These are phyloP conservation scores for Leccinum pseudoinsigne DNA, from an alignment of 1,284 basidiomycete genomes.

Conservation along the genomic window DNA sequence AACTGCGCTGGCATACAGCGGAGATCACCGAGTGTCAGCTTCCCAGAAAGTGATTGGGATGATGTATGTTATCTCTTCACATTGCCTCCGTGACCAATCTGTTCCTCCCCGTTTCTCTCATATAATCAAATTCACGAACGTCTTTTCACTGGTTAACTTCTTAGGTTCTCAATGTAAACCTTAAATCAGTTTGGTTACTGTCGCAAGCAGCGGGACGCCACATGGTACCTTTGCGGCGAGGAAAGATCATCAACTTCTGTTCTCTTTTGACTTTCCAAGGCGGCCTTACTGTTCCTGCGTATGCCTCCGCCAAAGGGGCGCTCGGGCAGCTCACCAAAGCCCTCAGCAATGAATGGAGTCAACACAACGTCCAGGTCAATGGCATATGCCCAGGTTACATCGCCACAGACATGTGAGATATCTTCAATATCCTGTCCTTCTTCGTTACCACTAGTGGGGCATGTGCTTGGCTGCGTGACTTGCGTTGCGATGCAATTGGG, in stretches of 20 bases:
- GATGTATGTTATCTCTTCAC: slow-evolving; percentile 56
- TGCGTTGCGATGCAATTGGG: slow-evolving; percentile 7
- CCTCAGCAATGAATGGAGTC: slow-evolving; percentile 61
- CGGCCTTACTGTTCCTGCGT: slow-evolving; percentile 84
- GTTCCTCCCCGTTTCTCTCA: slow-evolving; percentile 9
- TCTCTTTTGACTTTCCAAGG: slow-evolving; percentile 82
- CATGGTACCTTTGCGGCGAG: slow-evolving; percentile 73
- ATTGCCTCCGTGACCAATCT: slow-evolving; percentile 8
- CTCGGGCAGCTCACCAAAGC: slow-evolving; percentile 81
- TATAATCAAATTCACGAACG: slow-evolving; percentile 16
- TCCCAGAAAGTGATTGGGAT: slow-evolving; percentile 88
- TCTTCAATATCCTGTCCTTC: slow-evolving; percentile 17
- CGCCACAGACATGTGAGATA: slow-evolving; percentile 80
- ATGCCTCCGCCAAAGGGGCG: slow-evolving; percentile 90
- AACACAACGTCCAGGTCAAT: slow-evolving; percentile 88
- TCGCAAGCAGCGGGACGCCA: slow-evolving; percentile 76
- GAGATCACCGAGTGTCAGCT: slow-evolving; percentile 78
- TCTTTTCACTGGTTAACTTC: slow-evolving; percentile 18
- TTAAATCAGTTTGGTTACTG: slow-evolving; percentile 78
- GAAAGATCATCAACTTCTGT: slow-evolving; percentile 84
- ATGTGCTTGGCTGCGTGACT: slow-evolving; percentile 7
- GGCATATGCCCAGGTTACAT: slow-evolving; percentile 92
- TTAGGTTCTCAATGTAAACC: slow-evolving; percentile 76
- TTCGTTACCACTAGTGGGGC: neutral
- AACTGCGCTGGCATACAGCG: slow-evolving; percentile 96